A percentile compares a stretch with the other conserved stretches of the same genome.
Conservation (phyloP, 225 moss, liverwort and hornwort genomes). For the Thuidium tamariscinum region DNA sequence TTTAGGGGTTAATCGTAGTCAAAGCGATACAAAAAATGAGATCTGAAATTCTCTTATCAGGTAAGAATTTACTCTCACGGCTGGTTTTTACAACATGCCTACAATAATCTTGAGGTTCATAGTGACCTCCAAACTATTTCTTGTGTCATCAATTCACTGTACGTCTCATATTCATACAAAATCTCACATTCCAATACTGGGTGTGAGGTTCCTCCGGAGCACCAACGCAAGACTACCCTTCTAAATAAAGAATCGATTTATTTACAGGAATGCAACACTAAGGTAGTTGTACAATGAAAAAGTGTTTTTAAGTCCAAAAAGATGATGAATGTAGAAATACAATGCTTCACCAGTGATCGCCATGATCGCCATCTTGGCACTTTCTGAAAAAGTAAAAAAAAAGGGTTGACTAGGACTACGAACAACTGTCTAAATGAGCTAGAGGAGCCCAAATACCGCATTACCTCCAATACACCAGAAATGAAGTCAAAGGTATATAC, state of each 20-base stretch:
- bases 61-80: not conserved
- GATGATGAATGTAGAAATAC: no score
- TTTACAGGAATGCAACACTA: slow-evolving; percentile 8
- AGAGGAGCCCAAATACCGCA: slow-evolving; percentile 1
- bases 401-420: not conserved
- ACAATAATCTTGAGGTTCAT: not conserved
- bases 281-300: not conserved
- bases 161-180: slow-evolving; percentile 11
- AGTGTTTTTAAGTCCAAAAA: no score
- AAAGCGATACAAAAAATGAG: not conserved
- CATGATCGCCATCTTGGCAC: no score
- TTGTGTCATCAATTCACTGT: not conserved
- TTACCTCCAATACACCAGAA: not conserved
- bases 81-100: not conserved
- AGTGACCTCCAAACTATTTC: not conserved
- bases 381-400: no score
- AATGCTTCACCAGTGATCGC: no score
- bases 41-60: not conserved
- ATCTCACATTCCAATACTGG: not conserved
- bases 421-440: not conserved
- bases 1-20: no score
- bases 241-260: slow-evolving; percentile 7
- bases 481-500: slow-evolving; percentile 1
- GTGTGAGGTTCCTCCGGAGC: not conserved
- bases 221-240: not conserved